phyloP scores from a whole-genome alignment of 2,329 filamentous ascomycete genomes.

The Penicillium capsulatum region DNA sequence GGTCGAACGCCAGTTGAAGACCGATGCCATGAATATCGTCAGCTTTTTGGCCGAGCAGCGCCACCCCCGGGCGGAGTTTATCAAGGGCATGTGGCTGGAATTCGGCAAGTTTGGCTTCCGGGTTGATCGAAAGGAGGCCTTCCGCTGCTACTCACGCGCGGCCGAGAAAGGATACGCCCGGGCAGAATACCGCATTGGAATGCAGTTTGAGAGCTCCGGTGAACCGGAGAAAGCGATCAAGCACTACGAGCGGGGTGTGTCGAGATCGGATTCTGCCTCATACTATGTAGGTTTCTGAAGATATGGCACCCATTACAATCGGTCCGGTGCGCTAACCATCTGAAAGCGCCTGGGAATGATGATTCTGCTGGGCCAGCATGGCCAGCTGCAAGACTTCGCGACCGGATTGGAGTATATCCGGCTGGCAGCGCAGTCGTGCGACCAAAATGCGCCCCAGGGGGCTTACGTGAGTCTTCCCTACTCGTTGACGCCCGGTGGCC shows the following conservation, averaged over 20 bases:
- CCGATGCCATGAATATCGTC: constrained; percentile 89
- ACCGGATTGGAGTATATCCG: constrained; percentile 78
- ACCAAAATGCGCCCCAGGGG: constrained; percentile 94
- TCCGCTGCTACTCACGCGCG: constrained; percentile 78
- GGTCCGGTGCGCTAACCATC: constrained; percentile 14
- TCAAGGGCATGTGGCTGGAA: constrained; percentile 93
- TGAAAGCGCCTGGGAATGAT: constrained; percentile 89
- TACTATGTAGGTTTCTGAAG: constrained; percentile 51
- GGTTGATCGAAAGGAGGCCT: constrained; percentile 91
- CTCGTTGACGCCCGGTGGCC: not conserved
- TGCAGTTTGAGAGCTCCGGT: constrained; percentile 95
- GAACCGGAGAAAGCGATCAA: constrained; percentile 85
- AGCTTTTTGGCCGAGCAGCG: constrained; percentile 83
- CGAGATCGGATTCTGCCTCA: constrained; percentile 79
- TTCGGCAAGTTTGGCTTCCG: constrained; percentile 93
- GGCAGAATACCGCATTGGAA: constrained; percentile 94
- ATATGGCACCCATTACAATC: not conserved
- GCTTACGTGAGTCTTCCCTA: constrained; percentile 60
- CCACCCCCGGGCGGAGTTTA: constrained; percentile 90
- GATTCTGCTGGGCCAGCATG: constrained; percentile 89
- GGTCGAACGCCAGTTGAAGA: constrained; percentile 79
- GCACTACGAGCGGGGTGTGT: constrained; percentile 81
- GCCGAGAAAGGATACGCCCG: constrained; percentile 79
- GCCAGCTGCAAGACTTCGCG: constrained; percentile 75
- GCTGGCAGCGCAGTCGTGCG: constrained; percentile 76